Conservation (phyloP, 2,329 filamentous ascomycete species). For the Exserohilum turcica region DNA sequence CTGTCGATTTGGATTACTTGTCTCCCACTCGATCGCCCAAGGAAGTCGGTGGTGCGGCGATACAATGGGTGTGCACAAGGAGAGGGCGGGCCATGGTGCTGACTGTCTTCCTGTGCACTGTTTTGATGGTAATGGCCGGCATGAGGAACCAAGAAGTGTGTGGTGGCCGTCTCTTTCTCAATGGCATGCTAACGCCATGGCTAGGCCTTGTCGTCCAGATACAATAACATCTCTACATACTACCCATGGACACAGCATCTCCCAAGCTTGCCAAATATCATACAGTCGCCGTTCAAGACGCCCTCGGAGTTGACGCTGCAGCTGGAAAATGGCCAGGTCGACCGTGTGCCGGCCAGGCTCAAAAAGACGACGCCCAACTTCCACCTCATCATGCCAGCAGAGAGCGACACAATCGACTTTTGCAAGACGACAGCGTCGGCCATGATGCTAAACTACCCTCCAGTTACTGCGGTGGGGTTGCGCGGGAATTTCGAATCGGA, state of each 20-base stretch:
- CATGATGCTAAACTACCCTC: constrained; percentile 64
- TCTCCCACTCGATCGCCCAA: constrained; percentile 31
- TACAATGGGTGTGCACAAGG: constrained; percentile 37
- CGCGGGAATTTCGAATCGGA: constrained; percentile 30
- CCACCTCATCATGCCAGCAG: constrained; percentile 61
- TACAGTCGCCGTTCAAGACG: constrained; percentile 33
- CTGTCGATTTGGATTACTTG: constrained; percentile 33
- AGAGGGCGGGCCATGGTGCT: constrained; percentile 37
- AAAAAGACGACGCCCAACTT: constrained; percentile 51
- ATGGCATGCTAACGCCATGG: constrained; percentile 5
- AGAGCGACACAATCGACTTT: constrained; percentile 55
- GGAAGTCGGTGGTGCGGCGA: constrained; percentile 33
- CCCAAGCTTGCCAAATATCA: constrained; percentile 29
- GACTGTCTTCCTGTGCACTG: constrained; percentile 22
- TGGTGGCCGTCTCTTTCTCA: background rate
- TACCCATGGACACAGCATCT: constrained; percentile 40
- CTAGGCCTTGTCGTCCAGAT: constrained; percentile 33
- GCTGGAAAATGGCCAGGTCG: constrained; percentile 41
- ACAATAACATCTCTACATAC: constrained; percentile 33
- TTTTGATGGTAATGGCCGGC: constrained; percentile 29
- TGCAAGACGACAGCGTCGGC: constrained; percentile 64
- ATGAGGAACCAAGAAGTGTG: constrained; percentile 27
- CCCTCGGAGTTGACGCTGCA: constrained; percentile 44
- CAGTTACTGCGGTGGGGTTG: constrained; percentile 60
- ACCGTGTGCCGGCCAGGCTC: constrained; percentile 33